Evolutionary conservation across 495 filamentous ascomycete genomes (phyloP).

Genomic region (Cudoniella acicularis): DNA sequence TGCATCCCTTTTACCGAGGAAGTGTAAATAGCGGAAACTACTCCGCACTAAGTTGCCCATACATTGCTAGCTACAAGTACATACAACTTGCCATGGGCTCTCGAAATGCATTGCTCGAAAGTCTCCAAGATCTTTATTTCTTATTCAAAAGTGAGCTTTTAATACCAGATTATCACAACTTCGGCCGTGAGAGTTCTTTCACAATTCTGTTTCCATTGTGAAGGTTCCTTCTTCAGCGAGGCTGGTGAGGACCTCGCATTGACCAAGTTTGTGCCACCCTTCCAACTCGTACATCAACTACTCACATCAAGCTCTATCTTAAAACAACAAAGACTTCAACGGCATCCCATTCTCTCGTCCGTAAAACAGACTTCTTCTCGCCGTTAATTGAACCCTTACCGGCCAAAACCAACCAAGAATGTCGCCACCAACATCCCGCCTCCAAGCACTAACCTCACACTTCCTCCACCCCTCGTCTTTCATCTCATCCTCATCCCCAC

Average conservation of each 20-base stretch:
- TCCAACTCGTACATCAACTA: background rate
- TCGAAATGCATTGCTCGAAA: background rate
- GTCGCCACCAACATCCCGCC: conserved; percentile 44
- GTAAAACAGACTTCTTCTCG: background rate
- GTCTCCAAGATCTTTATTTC: no score
- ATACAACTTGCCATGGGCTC: background rate
- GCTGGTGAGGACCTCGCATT: background rate
- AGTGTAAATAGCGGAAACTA: conserved; percentile 1
- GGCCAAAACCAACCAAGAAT: conserved; percentile 25
- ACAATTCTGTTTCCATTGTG: no score
- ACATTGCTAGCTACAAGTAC: background rate
- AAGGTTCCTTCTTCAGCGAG: background rate
- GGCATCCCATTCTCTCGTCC: background rate
- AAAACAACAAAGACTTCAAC: background rate
- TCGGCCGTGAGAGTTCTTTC: no score
- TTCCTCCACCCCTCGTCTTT: conserved; percentile 43
- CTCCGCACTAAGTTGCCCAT: conserved; percentile 3
- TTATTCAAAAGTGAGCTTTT: no score
- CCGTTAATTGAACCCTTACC: background rate
- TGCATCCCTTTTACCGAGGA: conserved; percentile 16
- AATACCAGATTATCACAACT: no score
- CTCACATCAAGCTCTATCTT: background rate
- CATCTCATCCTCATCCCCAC: conserved; percentile 24
- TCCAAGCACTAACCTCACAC: conserved; percentile 58
- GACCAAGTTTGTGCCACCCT: background rate